Evolutionary conservation across 345 rosid species (phyloP), one percentile per base, ranked within the genome.

Genomic region (Citropsis articulata): DNA sequence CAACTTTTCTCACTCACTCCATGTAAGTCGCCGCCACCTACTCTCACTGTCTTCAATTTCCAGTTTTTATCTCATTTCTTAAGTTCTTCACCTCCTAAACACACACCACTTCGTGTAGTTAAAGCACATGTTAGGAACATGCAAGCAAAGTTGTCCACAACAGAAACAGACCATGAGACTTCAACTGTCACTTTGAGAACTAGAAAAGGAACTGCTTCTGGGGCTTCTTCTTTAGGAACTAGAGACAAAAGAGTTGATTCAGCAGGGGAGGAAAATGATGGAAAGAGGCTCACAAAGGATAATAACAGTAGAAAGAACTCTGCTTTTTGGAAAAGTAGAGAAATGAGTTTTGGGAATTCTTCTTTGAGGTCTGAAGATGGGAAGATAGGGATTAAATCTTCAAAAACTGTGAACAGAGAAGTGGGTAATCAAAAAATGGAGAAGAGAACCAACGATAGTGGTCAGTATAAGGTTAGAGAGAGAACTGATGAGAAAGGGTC

Each of bases 21-120:
- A 24, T 75, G 86, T 84, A 84, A 76, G 88, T 83, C 60, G n/a
- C 63, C 86, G 36, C 55, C 66, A 30, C 56, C 78, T 78, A 75
- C 78, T 78, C 76, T 31, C 21, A 33, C 69, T n/a, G 2, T 75
- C 75, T 78, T 74, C 69, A 78, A 70, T 73, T 82, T 70, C 79
- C 86, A 59, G 61, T 75, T 22, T 70, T 73, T 71, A 27, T 68
- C 75, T 73, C 77, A 33, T 35, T 38, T 71, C 76, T 82, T 74
- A 33, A 16, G 38, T 62, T 59, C 38, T 61, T 63, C 83, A 22
- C 83, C 83, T 71, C 69, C 78, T 27, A 75, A 86, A 70, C 84
- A 27, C 84, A 59, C 78, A 6, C 72, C 36, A 9, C 53, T 48
- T 56, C 70, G 50, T 31, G 21, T 69, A 4, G 60, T 67, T 72